A percentile compares a stretch with the other conserved stretches of the same genome.
Conservation (phyloP, 345 rosid species). For the Nephelium lappaceum region DNA sequence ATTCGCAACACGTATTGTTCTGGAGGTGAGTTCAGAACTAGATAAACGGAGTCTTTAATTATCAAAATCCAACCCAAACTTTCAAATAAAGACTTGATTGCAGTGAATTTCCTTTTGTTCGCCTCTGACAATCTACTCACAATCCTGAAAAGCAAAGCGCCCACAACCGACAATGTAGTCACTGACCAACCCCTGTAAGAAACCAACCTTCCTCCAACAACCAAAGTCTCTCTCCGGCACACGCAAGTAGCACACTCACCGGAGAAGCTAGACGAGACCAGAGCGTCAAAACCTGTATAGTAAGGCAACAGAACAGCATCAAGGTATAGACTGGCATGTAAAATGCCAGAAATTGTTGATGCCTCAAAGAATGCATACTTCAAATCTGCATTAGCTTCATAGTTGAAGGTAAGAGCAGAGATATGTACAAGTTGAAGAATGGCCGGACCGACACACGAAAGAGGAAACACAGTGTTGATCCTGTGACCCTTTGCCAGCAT, state of each 20-base stretch:
- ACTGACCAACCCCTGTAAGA: conserved; percentile 62
- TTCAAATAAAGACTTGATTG: conserved; percentile 34
- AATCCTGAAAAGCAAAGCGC: conserved; percentile 55
- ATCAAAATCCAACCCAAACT: conserved; percentile 52
- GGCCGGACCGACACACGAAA: conserved; percentile 66
- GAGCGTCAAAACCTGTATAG: conserved; percentile 85
- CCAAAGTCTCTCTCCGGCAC: conserved; percentile 60
- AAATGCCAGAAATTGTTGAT: conserved; percentile 74
- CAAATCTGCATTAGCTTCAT: conserved; percentile 46
- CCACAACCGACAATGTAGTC: conserved; percentile 60
- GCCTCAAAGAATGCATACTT: conserved; percentile 69
- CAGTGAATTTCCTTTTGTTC: conserved; percentile 21
- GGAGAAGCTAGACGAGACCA: conserved; percentile 60
- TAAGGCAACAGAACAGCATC: conserved; percentile 78
- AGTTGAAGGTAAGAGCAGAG: conserved; percentile 62
- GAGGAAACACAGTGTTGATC: conserved; percentile 61
- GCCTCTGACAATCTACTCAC: conserved; percentile 36
- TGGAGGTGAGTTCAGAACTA: conserved; percentile 43
- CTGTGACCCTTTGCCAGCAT: conserved; percentile 69
- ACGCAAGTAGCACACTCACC: conserved; percentile 74
- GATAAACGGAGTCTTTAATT: conserved; percentile 51
- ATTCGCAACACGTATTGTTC: conserved; percentile 38
- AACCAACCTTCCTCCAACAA: conserved; percentile 71
- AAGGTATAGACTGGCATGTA: conserved; percentile 74
- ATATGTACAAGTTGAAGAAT: conserved; percentile 60